Evolutionary conservation across 768 basidiomycete genomes (phyloP).

Genomic region (Phlebiopsis gigantea): DNA sequence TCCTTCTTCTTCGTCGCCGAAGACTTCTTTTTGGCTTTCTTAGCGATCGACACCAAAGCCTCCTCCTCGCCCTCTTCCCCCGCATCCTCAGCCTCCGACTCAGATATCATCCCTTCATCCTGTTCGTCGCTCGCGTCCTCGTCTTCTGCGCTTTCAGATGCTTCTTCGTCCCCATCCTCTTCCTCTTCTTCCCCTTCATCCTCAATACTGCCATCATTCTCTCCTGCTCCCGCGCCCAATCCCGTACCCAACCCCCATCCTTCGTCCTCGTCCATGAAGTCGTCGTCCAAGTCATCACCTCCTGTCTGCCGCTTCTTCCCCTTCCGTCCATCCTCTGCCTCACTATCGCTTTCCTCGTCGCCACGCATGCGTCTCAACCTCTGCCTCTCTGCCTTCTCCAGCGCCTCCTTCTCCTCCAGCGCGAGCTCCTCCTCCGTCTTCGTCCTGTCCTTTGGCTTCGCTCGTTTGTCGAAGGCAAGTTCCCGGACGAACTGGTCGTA

Average conservation of each 20-base stretch:
- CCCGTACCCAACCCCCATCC: constrained; percentile 12
- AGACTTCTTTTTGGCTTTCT: constrained; percentile 25
- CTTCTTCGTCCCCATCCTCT: constrained; percentile 32
- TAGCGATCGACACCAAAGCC: constrained; percentile 31
- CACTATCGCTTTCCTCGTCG: constrained; percentile 58
- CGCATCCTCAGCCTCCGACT: constrained; percentile 34
- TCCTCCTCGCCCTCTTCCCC: constrained; percentile 37
- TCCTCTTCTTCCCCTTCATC: constrained; percentile 13
- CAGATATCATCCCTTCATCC: constrained; percentile 33
- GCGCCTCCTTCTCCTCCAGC: constrained; percentile 75
- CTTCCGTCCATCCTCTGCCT: constrained; percentile 42
- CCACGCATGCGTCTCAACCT: constrained; percentile 85
- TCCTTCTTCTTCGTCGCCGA: constrained; percentile 36
- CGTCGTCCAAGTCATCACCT: constrained; percentile 91
- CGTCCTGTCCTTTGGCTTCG: constrained; percentile 90
- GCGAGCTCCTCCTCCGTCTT: constrained; percentile 97
- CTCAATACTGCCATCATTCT: constrained; percentile 11
- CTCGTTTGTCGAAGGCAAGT: constrained; percentile 88
- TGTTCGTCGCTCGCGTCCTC: constrained; percentile 27
- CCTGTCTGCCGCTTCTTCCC: constrained; percentile 43
- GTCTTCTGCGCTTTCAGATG: constrained; percentile 33
- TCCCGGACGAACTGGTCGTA: constrained; percentile 93
- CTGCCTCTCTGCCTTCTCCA: constrained; percentile 81
- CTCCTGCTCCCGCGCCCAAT: constrained; percentile 31
- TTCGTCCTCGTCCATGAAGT: constrained; percentile 42